Evolutionary conservation across 768 basidiomycete species (phyloP).

Genomic region (Suillus occidentalis): DNA sequence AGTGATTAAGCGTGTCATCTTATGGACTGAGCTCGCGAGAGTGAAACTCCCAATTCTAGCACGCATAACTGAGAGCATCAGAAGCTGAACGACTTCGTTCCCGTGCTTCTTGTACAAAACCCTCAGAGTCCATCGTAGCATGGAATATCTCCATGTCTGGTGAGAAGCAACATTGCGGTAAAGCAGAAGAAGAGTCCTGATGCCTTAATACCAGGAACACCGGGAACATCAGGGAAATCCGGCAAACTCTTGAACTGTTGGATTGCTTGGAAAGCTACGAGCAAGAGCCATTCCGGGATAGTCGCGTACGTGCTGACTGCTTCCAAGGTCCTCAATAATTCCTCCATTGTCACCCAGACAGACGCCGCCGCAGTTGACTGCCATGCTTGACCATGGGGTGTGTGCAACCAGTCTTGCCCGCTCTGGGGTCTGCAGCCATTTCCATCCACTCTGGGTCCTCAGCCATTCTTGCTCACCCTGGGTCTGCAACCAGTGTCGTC

Average conservation of each 20-base stretch:
- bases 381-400: not conserved
- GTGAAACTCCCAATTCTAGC: not conserved
- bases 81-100: not conserved
- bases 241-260: not conserved
- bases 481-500: not conserved
- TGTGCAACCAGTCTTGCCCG: not conserved
- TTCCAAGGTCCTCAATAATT: not conserved
- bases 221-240: not conserved
- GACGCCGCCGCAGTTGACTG: not conserved
- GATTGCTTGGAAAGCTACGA: not conserved
- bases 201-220: not conserved
- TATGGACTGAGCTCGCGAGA: not conserved
- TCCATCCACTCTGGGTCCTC: not conserved
- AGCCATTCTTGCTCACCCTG: not conserved
- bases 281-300: not conserved
- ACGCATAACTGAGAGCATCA: not conserved
- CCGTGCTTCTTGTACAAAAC: not conserved
- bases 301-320: not conserved
- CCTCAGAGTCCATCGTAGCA: not conserved
- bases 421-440: not conserved
- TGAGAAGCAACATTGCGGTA: too few relatives aligned
- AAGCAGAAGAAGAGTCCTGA: not conserved
- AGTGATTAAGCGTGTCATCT: not conserved
- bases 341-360: not conserved
- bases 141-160: not conserved